Conservation (phyloP, 2,329 filamentous ascomycete species). For the Hymenoscyphus linearis region DNA sequence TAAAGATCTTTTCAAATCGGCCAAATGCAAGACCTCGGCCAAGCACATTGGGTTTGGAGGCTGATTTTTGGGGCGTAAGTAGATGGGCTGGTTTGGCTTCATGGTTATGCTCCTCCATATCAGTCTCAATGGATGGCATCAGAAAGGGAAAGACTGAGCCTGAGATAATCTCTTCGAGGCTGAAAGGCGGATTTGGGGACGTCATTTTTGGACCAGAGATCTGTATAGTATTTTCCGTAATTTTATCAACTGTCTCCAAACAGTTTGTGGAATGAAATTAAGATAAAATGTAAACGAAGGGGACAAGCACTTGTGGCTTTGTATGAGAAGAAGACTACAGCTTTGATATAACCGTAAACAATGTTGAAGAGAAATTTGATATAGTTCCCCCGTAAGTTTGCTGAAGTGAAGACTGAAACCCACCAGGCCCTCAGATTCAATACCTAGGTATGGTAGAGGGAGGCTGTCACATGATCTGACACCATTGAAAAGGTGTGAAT, state of each 20-base stretch:
- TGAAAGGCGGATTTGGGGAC: neutral
- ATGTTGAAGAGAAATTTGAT: too few species aligned
- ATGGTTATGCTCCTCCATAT: neutral
- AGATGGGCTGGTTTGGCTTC: neutral
- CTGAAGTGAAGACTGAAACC: neutral
- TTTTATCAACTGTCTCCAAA: neutral
- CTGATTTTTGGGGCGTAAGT: neutral
- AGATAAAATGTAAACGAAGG: neutral
- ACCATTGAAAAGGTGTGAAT: neutral
- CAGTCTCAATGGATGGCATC: neutral
- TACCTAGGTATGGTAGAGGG: neutral
- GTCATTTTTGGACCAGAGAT: neutral
- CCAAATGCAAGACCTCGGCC: neutral
- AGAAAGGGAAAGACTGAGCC: neutral
- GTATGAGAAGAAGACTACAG: too few species aligned
- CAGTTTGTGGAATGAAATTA: neutral
- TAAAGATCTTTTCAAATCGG: neutral
- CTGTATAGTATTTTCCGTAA: neutral
- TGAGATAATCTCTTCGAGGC: neutral
- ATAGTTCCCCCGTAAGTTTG: neutral
- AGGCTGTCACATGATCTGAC: neutral
- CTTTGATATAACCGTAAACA: too few species aligned
- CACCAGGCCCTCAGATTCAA: neutral
- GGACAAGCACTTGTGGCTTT: too few species aligned
- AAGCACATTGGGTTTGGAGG: neutral